Evolutionary conservation across 208 protist genomes (phyloP), one percentile per base, ranked within the genome.

Genomic region (Plasmodiophora brassicae): DNA sequence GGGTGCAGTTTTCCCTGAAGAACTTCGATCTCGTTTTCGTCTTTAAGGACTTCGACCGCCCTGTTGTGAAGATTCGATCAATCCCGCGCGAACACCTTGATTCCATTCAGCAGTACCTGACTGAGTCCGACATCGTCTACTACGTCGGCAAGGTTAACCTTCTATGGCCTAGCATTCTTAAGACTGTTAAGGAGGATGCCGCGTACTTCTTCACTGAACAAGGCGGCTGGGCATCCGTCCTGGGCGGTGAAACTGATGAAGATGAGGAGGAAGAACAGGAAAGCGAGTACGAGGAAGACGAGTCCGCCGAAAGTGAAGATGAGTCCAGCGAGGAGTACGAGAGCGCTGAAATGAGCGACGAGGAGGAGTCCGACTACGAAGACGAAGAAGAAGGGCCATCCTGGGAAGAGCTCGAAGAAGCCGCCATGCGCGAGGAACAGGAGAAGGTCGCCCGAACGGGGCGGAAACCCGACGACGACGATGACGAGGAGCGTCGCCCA

Each of bases 11-110:
- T 85, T 46, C 60, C 0, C 91, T 94, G 10, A 87, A 88, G 65
- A 98, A 97, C 45, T 98, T 99, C 92, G 97, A 99, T 92, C 94
- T 99, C 87, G 94, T 97, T 1, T 94, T 99, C 72, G 95, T 99
- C n/a, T 95, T 96, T 85, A 99, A 98, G 91, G 96, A 98, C 92
- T 98, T 98, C 92, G 45, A 86, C 20, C 38, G 41, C 28, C 38
- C 83, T 36, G 32, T 53, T 46, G 38, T 86, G 28, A 86, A 86
- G 32, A 54, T 86, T 36, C 44, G 83, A n/a, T 86, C 38, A 1
- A 86, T 54, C 39, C 38, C 83, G 25, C 10, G 83, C 5, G 83
- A 54, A 14, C 83, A 86, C 41, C 44, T 86, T 1, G 38, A 86
- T 46, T 45, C 45, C 10, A 54, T 45, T 86, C 45, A 54, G 14